Evolutionary conservation across 371 early-diverging fungal species (phyloP), one percentile per base, ranked within the genome.

Genomic region (Rhizomucor pusillus): DNA sequence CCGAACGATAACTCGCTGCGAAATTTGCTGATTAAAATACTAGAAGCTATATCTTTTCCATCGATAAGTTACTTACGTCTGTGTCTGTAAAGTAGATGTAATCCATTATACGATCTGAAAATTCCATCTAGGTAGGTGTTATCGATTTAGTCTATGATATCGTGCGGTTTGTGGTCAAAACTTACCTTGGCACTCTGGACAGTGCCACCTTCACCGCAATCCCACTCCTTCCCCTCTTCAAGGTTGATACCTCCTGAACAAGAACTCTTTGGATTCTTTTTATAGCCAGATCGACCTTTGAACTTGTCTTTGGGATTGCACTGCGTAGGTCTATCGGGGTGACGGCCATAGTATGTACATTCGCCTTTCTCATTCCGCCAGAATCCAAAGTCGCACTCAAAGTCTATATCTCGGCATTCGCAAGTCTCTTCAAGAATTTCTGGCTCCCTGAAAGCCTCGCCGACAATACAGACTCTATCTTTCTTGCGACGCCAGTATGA

Each of bases 401-500:
- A 93, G 64, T 92, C 94, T 24, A 69, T 71, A 20, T 75, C 75
- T 16, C 84, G 80, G 65, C 94, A 93, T 52, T 77, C 68, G 63
- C 92, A 92, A 7, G 62, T 69, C 19, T 70, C 66, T 29, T 67
- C 47, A 10, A 73, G 59, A 4, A 67, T 69, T 19, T 79, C 74
- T 4, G 85, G 87, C 24, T 75, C 67, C 18, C 80, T 74, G 65
- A 87, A 88, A 48, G 82, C 75, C 37, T 85, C 69, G 14, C 81
- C 84, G 1, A 93, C 85, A 34, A 63, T 82, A 66, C 95, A 95
- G 2, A 70, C 65, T 34, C 82, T 85, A 46, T 82, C 82, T 13
- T 77, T 69, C 78, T 93, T 93, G 55, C 94, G 87, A 5, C 95
- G 82, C 82, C 88, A 90, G 62, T 87, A 88, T 5, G 66, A 72